phyloP scores from a whole-genome alignment of 495 filamentous ascomycete species.

The Penicillium bovifimosum region DNA sequence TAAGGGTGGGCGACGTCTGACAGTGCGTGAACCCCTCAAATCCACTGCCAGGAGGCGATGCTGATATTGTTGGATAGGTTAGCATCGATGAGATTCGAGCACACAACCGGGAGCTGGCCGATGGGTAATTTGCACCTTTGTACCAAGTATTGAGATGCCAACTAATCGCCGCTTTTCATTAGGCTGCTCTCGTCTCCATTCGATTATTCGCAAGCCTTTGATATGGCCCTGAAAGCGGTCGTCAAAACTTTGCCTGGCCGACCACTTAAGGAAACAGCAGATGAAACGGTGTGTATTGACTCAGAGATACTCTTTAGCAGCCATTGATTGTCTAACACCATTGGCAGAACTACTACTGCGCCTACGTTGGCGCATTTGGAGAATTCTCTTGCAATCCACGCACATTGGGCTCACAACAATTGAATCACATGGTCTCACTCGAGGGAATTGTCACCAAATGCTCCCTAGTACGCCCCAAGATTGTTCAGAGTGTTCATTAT shows the following conservation, averaged over 20 bases:
- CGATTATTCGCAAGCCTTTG: conserved; percentile 81
- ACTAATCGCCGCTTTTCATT: neutral
- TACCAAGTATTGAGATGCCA: neutral
- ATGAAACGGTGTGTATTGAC: conserved; percentile 50
- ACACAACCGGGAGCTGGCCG: conserved; percentile 83
- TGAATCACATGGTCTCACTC: conserved; percentile 95
- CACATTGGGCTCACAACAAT: conserved; percentile 77
- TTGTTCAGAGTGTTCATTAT: conserved; percentile 96
- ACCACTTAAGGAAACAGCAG: conserved; percentile 51
- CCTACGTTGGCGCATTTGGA: conserved; percentile 90
- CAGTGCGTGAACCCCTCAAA: conserved; percentile 33
- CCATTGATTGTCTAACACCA: conserved; percentile 10
- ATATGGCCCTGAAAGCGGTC: conserved; percentile 81
- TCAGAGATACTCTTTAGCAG: neutral
- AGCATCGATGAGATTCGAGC: conserved; percentile 92
- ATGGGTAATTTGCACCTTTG: conserved; percentile 50
- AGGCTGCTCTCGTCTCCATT: conserved; percentile 79
- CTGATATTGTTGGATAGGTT: conserved; percentile 50
- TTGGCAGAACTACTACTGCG: conserved; percentile 80
- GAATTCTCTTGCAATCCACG: conserved; percentile 92
- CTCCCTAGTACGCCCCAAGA: conserved; percentile 90
- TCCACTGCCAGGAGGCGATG: neutral
- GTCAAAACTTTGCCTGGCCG: conserved; percentile 69
- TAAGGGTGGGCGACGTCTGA: conserved; percentile 68
- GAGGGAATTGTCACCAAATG: conserved; percentile 98